Evolutionary conservation across 225 moss, liverwort and hornwort species (phyloP).

Genomic region (Straminergon stramineum): DNA sequence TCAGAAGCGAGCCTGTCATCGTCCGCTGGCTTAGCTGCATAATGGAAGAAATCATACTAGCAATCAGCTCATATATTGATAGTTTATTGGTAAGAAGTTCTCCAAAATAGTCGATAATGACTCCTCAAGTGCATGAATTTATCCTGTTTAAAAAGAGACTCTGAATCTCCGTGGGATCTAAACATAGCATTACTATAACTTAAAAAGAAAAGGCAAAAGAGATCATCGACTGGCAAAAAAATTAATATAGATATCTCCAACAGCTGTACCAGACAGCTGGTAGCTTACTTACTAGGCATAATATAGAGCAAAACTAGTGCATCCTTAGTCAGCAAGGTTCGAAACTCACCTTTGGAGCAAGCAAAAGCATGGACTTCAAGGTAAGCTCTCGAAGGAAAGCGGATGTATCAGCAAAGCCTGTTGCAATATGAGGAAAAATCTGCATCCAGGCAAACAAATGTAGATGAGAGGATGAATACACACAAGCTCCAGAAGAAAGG

Average conservation of each 20-base stretch:
- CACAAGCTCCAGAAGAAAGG: neutral
- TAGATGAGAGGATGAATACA: neutral
- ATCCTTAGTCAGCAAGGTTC: neutral
- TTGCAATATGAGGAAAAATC: constrained; percentile 84
- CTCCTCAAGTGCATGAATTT: neutral
- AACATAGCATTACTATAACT: neutral
- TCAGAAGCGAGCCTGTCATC: constrained; percentile 76
- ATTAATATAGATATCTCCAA: neutral
- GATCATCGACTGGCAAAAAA: neutral
- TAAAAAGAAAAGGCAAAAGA: neutral
- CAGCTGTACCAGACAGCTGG: neutral
- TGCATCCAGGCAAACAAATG: constrained; percentile 3
- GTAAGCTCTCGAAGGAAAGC: constrained; percentile 91
- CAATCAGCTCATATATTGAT: neutral
- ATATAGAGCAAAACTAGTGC: neutral
- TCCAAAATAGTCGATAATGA: neutral
- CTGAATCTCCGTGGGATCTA: neutral
- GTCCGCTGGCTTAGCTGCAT: constrained; percentile 88
- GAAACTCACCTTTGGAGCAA: constrained; percentile 68
- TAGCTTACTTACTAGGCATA: neutral
- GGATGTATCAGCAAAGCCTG: constrained; percentile 79
- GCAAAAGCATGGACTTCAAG: constrained; percentile 83
- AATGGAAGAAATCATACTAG: neutral
- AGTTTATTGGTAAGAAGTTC: neutral
- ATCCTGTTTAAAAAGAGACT: neutral